Evolutionary conservation across 768 basidiomycete genomes (phyloP).

Genomic region (Lepiota venenata): DNA sequence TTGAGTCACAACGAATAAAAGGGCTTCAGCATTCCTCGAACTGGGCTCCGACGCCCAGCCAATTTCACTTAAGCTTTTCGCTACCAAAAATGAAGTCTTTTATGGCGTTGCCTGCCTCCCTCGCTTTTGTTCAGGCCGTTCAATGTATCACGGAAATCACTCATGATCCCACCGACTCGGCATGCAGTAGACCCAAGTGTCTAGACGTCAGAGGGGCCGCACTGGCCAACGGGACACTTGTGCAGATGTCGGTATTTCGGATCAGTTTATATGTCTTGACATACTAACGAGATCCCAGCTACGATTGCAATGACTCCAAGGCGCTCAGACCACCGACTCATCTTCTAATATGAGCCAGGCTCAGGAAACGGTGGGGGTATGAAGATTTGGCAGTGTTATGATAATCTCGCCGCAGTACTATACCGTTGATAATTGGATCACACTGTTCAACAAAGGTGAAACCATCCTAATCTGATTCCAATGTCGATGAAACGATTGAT

Average conservation of each 20-base stretch:
- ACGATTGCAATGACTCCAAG: conserved; percentile 15
- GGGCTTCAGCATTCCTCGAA: too few species aligned
- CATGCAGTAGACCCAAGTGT: conserved; percentile 19
- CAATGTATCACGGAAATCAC: not conserved
- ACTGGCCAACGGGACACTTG: conserved; percentile 28
- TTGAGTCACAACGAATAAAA: too few species aligned
- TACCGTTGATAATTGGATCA: too few species aligned
- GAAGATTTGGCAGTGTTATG: too few species aligned
- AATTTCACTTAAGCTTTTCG: not conserved
- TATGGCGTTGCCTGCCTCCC: not conserved
- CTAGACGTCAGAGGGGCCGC: conserved; percentile 29
- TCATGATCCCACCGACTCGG: not conserved
- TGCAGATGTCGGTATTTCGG: conserved; percentile 28
- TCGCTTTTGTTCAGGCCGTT: not conserved
- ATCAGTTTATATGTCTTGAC: not conserved
- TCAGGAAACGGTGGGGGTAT: conserved; percentile 7
- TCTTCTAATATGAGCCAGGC: conserved; percentile 7
- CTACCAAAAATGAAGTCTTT: not conserved
- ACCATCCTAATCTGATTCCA: not conserved
- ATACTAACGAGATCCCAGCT: not conserved
- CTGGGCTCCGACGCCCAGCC: not conserved
- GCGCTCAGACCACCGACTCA: too few species aligned
- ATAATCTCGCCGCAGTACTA: too few species aligned
- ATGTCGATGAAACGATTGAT: not conserved
- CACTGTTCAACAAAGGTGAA: too few species aligned